Evolutionary conservation across 2,329 filamentous ascomycete genomes (phyloP), one percentile per base, ranked within the genome.

Genomic region (Ceratocystis smalleyi): DNA sequence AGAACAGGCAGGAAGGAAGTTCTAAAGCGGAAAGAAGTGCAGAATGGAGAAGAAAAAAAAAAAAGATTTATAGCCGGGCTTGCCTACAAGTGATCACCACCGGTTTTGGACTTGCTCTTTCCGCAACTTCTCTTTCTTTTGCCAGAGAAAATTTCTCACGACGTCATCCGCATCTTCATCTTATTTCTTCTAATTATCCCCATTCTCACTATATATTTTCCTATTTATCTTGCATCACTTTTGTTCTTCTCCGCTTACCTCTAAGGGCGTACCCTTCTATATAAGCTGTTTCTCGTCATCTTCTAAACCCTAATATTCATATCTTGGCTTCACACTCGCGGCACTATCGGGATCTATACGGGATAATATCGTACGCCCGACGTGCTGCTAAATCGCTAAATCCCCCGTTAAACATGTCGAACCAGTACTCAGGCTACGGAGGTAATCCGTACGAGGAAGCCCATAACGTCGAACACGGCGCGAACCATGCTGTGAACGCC

Each of bases 371-470:
- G 12, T 40, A 15, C 35, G 4, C 35, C 24, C 8, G 19, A 8
- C 10, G 8, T 1, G n/a, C 1, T 15, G 30, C 8, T 5, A 5
- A 30, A 32, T 7, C 12, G 5, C 51, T 32, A 8, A 19, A 24
- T n/a, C 47, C 19, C 24, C 5, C 10, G 24, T 15, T 24, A 49
- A 64, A 24, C 22, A 66, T 66, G 65, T 47, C 65, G 2, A 47
- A 67, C n/a, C 59, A 83, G 69, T 81, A 83, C 76, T 76, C 77
- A 68, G 80, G 82, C 71, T 85, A 87, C 73, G 77, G 81, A 68
- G 79, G 81, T 68, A 86, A 87, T 71, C 85, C 84, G 47, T 88
- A 88, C 72, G 77, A 80, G 67, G 77, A 81, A 71, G 78, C 74
- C 59, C 76, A 79, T 2, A 70, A 73, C 65, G 76, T 78, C 65